phyloP scores from a whole-genome alignment of 148 eudicot genomes.

The Polygonum aviculare region DNA sequence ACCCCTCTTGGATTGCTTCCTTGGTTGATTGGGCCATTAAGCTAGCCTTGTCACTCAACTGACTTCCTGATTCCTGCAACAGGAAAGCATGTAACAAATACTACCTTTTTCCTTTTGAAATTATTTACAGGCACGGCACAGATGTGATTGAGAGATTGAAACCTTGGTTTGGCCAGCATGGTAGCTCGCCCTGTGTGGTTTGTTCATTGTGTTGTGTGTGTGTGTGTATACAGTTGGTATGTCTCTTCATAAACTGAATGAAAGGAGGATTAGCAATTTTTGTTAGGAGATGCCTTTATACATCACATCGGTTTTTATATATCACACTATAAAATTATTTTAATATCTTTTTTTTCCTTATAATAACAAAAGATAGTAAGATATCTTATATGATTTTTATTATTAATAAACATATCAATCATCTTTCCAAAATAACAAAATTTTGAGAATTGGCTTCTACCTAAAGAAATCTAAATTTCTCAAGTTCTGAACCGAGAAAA shows the following conservation, averaged over 20 bases:
- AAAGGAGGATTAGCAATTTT: no score
- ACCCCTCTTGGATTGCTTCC: constrained; percentile 33
- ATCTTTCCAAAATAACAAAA: no score
- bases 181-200: constrained; percentile 20
- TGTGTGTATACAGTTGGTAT: neutral
- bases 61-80: constrained; percentile 27
- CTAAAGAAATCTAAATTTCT: no score
- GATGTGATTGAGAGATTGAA: neutral
- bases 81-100: neutral
- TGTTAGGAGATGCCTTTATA: no score
- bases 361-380: no score
- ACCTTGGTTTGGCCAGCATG: constrained; percentile 29
- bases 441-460: no score
- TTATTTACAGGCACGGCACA: neutral
- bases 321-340: no score
- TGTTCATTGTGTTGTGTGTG: constrained; percentile 5
- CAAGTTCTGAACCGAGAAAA: no score
- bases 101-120: neutral
- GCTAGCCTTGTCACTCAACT: constrained; percentile 26
- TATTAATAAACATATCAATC: no score
- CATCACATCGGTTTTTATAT: no score
- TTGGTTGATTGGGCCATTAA: constrained; percentile 31
- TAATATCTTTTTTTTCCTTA: no score
- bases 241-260: neutral
- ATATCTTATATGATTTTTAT: no score